Percentiles rank a stretch among this genome's conserved stretches.
These are phyloP conservation scores for Penicillium pulvis DNA, from an alignment of 495 filamentous ascomycete genomes.

Conservation along the genomic window DNA sequence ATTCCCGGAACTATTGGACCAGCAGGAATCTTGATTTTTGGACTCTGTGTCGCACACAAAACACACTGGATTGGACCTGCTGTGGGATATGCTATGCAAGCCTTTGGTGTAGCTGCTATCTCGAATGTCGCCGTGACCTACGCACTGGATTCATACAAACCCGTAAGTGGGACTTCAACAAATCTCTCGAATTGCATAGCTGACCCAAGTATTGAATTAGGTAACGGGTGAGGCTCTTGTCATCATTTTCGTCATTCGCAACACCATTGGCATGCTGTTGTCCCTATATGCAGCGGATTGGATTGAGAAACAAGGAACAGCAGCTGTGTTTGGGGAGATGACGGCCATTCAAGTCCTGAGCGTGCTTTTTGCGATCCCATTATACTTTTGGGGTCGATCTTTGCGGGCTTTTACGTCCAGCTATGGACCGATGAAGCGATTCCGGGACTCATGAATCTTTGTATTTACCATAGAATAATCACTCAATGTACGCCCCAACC, in stretches of 20 bases:
- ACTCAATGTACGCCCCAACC: too few species aligned
- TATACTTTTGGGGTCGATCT: slow-evolving; percentile 28
- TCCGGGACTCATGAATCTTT: slow-evolving; percentile 3
- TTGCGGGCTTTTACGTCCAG: slow-evolving; percentile 23
- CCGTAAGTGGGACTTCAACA: slow-evolving; percentile 16
- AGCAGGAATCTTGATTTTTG: slow-evolving; percentile 33
- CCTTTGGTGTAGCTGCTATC: slow-evolving; percentile 36
- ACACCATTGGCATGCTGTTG: slow-evolving; percentile 37
- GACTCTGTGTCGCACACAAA: slow-evolving; percentile 30
- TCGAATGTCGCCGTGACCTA: slow-evolving; percentile 41
- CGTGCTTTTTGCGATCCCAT: slow-evolving; percentile 28
- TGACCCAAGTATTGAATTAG: slow-evolving; percentile 2
- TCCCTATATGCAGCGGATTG: slow-evolving; percentile 34
- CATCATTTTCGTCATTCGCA: slow-evolving; percentile 37
- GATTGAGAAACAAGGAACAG: slow-evolving; percentile 30
- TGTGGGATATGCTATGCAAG: slow-evolving; percentile 39
- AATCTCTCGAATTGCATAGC: background rate
- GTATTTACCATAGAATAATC: background rate
- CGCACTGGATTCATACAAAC: slow-evolving; percentile 34
- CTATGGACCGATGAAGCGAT: slow-evolving; percentile 39
- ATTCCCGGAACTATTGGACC: slow-evolving; percentile 34
- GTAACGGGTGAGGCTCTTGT: slow-evolving; percentile 35
- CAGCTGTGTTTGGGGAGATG: slow-evolving; percentile 36
- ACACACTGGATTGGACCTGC: slow-evolving; percentile 35
- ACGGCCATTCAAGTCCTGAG: slow-evolving; percentile 31